Base-by-base conservation (phyloP, 495 filamentous ascomycete species). In the Gamarada debralockiae region DNA sequence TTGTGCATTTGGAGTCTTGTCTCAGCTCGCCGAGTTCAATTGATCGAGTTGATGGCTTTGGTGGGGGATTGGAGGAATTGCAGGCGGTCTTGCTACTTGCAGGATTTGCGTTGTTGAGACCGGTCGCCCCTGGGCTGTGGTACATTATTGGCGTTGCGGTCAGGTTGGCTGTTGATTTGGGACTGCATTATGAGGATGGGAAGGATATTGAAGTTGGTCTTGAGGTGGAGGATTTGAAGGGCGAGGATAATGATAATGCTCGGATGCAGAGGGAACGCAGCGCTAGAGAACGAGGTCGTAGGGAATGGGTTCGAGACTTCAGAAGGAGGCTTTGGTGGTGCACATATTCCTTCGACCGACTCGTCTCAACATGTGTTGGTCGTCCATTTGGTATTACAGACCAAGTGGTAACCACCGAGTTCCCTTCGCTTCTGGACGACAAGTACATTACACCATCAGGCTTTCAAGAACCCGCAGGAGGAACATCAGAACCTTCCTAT, bases 81-180 rank as follows among this genome's bases (percentile, higher is more conserved):
- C 92, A 97, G 64, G 90, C 90, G 24, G 92, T 97, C 6, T 72
- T 97, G 44, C 72, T 97, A 29, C 73, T 97, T 39, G 92, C 92
- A 27, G 89, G 89, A 36, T 96, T 97, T 74, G 92, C 92, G 2
- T 70, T 97, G 36, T 74, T 97, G 55, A 77, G 92, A 56, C 92
- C 92, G 2, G 89, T 97, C 42, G 89, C 92, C 3, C 92, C 92
- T 0, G 92, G 92, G 39, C 70, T 97, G 23, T 97, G 92, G 92
- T 97, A 97, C 65, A 97, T 97, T 47, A 86, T 95, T 44, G 92
- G 92, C 12, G 91, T 96, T 25, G 92, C 92, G 2, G 85, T 92
- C 56, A 85, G 92, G 54, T 64, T 97, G 29, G 92, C 88, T 10
- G 89, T 97, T 38, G 92, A 97, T 65, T 76, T 97, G 17, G 93